Conservation (phyloP, 306 rosid genomes). For the Pueraria montana region DNA sequence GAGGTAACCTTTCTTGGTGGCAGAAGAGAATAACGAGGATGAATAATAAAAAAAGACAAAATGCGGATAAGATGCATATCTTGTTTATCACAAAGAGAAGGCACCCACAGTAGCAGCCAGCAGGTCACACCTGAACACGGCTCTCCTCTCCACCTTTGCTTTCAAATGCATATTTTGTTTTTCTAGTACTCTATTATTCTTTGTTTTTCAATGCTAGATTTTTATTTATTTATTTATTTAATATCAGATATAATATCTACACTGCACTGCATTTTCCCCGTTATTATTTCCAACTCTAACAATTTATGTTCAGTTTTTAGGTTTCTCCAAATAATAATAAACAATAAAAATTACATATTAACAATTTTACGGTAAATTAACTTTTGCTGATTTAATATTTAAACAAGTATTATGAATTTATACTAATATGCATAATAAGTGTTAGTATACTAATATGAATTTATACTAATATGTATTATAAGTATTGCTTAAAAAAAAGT, state of each 20-base stretch:
- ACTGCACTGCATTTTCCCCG: neutral
- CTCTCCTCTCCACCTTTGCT: slow-evolving; percentile 40
- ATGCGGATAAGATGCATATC: slow-evolving; percentile 55
- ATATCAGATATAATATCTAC: neutral
- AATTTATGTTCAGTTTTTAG: neutral
- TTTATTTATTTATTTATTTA: neutral
- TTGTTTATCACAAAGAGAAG: slow-evolving; percentile 37
- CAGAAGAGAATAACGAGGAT: neutral
- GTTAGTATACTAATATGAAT: no score
- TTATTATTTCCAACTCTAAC: neutral
- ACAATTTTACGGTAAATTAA: no score
- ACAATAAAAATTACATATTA: no score
- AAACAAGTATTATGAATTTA: no score
- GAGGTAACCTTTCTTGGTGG: slow-evolving; percentile 27
- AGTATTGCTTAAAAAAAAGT: no score
- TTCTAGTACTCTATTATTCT: no score
- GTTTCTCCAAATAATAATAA: no score
- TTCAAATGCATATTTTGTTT: neutral
- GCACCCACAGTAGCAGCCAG: slow-evolving; percentile 16
- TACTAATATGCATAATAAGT: no score
- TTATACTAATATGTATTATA: no score
- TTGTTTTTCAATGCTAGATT: neutral
- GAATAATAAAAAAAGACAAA: neutral
- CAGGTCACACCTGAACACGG: neutral
- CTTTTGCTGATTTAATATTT: no score